Base-by-base conservation (phyloP, 73 alveolate species). In the Stentor coeruleus region DNA sequence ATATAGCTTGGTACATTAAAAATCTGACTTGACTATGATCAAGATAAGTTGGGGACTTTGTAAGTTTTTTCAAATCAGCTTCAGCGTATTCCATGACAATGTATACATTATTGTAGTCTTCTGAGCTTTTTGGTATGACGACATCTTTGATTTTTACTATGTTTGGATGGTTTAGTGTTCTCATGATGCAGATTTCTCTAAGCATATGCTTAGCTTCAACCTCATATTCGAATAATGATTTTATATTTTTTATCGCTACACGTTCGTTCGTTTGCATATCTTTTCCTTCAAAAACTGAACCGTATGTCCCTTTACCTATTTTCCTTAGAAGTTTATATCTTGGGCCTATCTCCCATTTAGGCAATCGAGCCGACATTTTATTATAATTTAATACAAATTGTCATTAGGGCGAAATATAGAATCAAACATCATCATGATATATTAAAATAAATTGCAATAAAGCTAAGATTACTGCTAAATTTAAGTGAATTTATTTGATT, bases 261-360 rank as follows among this genome's bases (percentile, higher is more conserved):
- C 85, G 90, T 74, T 77, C 90, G 26, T 96, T 96, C 3, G 99
- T 89, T 59, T 90, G 83, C 74, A 88, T 93, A 81, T 95, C 91
- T 30, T 88, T 81, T 26, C 98, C 99, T 81, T 93, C 96, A 74
- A 88, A 94, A 1, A 96, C 99, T 3, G 89, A 88, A 3, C 99
- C 99, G 82, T 93, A 96, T 42, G 97, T 87, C 14, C 99, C 99
- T 82, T 88, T 87, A 6, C 99, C 99, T 77, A 96, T 83, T 49
- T 74, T 81, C 74, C 90, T 89, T 14, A 86, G 81, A 20, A 93
- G 94, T 49, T 93, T 97, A 87, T 95, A 95, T 41, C 90, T 92
- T 30, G 86, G 93, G 33, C 93, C 93, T 28, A 86, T 91, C 35
- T 89, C 90, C 97, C 95, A 91, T 40, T 87, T 26, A 20, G 79